Evolutionary conservation across 2,329 filamentous ascomycete species (phyloP).

Genomic region (Pleochaeta shiraiana): DNA sequence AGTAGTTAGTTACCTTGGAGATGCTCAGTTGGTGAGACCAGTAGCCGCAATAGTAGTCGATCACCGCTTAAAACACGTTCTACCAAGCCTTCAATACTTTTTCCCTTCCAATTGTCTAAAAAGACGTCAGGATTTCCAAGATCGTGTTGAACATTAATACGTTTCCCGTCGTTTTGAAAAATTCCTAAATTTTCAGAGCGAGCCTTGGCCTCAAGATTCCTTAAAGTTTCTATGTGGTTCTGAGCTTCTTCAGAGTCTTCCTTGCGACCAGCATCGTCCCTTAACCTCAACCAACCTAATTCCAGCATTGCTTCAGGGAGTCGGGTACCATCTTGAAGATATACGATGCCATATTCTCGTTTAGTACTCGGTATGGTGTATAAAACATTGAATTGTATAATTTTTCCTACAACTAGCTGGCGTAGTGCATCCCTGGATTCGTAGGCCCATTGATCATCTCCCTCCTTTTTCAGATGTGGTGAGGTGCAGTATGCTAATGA

Average conservation of each 20-base stretch:
- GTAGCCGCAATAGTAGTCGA: constrained; percentile 62
- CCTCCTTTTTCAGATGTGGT: constrained; percentile 68
- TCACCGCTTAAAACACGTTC: constrained; percentile 87
- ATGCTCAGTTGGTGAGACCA: constrained; percentile 66
- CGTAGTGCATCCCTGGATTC: constrained; percentile 88
- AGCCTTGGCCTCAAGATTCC: constrained; percentile 55
- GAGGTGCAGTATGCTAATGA: constrained; percentile 86
- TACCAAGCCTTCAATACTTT: constrained; percentile 64
- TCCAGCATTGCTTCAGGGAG: constrained; percentile 69
- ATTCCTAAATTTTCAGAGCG: constrained; percentile 61
- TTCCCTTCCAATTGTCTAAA: constrained; percentile 64
- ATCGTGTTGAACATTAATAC: constrained; percentile 64
- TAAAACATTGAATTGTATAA: constrained; percentile 61
- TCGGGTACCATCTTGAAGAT: constrained; percentile 50
- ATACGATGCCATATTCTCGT: constrained; percentile 70
- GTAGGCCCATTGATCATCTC: constrained; percentile 82
- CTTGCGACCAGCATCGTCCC: constrained; percentile 82
- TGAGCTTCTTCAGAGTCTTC: constrained; percentile 63
- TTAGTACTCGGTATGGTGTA: constrained; percentile 74
- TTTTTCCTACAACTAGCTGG: constrained; percentile 64
- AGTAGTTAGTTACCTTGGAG: constrained; percentile 21
- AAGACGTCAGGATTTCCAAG: constrained; percentile 54
- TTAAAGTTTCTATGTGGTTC: constrained; percentile 54
- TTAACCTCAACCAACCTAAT: constrained; percentile 80
- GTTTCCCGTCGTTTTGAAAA: constrained; percentile 43